Conservation (phyloP, 345 rosid species). For the Arabidopsis thaliana region DNA sequence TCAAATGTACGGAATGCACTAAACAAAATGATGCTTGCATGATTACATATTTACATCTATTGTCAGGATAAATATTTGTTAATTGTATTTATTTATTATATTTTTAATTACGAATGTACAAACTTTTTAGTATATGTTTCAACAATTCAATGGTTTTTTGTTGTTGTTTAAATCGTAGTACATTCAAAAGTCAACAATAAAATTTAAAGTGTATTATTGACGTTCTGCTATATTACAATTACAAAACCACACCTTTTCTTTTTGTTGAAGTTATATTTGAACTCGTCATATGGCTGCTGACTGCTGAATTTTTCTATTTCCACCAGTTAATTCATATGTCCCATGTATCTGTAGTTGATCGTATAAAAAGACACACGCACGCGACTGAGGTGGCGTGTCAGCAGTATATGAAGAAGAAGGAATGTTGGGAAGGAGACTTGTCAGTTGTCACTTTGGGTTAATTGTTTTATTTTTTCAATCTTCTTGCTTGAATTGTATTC, state of each 20-base stretch:
- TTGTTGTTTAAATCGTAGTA: too few relatives aligned
- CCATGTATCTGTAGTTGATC: neutral
- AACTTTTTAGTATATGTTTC: too few relatives aligned
- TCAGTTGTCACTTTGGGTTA: slow-evolving; percentile 36
- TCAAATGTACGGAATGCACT: slow-evolving; percentile 1
- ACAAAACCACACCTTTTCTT: too few relatives aligned
- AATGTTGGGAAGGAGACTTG: slow-evolving; percentile 39
- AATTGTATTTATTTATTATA: neutral
- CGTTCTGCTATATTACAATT: too few relatives aligned
- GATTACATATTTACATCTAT: neutral
- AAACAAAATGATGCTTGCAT: neutral
- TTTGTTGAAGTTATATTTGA: too few relatives aligned
- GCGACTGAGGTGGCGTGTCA: slow-evolving; percentile 17
- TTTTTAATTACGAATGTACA: too few relatives aligned
- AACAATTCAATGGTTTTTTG: too few relatives aligned
- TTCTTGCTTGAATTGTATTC: slow-evolving; percentile 46
- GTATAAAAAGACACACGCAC: slow-evolving; percentile 11
- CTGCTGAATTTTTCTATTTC: neutral
- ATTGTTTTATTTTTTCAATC: slow-evolving; percentile 9
- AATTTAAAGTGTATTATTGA: too few relatives aligned
- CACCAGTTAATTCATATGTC: neutral
- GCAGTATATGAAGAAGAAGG: slow-evolving; percentile 32
- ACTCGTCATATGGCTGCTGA: neutral
- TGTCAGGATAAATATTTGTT: neutral
- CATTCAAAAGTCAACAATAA: too few relatives aligned